phyloP scores from a whole-genome alignment of 2,329 filamentous ascomycete genomes.

The Pseudopyricularia cyperi region DNA sequence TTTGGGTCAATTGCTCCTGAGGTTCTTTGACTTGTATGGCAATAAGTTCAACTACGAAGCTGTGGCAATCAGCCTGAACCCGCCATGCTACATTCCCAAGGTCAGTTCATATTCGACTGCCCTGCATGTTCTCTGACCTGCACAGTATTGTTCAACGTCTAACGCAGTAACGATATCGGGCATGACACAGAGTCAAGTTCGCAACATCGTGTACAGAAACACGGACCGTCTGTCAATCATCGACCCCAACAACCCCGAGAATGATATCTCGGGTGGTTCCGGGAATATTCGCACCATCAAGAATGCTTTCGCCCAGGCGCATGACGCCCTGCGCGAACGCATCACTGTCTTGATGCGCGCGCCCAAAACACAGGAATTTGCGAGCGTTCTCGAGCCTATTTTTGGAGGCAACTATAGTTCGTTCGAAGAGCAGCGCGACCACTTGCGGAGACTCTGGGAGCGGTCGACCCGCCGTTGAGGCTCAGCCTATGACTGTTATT shows the following conservation, averaged over 20 bases:
- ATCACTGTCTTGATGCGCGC: conserved; percentile 37
- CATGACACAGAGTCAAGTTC: conserved; percentile 25
- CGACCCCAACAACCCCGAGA: conserved; percentile 73
- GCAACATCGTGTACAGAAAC: conserved; percentile 41
- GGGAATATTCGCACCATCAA: conserved; percentile 55
- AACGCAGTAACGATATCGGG: neutral
- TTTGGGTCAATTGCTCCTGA: conserved; percentile 68
- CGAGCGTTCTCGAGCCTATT: conserved; percentile 58
- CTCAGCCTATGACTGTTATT: conserved; percentile 6
- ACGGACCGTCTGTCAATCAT: conserved; percentile 68
- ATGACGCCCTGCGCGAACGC: conserved; percentile 39
- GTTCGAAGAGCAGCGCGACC: conserved; percentile 57
- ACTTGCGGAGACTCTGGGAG: conserved; percentile 38
- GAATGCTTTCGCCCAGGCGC: conserved; percentile 54
- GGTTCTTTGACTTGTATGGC: conserved; percentile 85
- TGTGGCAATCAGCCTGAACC: conserved; percentile 63
- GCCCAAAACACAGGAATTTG: conserved; percentile 12
- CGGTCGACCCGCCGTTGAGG: conserved; percentile 2
- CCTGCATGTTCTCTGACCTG: neutral
- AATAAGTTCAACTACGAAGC: conserved; percentile 59
- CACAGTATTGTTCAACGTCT: neutral
- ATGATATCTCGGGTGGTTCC: conserved; percentile 86
- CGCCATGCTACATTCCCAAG: conserved; percentile 67
- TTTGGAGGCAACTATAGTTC: conserved; percentile 68
- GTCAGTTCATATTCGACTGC: conserved; percentile 25